A percentile compares a stretch with the other conserved stretches of the same genome.
Conservation (phyloP, 2,329 filamentous ascomycete genomes). For the Pseudonectria buxi region DNA sequence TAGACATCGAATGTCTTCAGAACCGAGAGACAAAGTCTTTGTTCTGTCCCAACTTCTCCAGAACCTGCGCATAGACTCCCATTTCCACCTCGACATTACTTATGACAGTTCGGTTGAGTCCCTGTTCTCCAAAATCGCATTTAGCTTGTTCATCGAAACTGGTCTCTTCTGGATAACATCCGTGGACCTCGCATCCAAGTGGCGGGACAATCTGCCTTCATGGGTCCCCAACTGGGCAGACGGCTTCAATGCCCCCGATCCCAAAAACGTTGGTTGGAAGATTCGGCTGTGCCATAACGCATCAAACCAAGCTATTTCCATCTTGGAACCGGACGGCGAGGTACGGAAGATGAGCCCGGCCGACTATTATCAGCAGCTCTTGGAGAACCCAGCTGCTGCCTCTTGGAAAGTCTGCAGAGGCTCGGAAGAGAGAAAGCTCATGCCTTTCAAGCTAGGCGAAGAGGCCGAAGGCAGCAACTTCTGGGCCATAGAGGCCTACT, state of each 20-base stretch:
- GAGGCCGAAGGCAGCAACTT: no score
- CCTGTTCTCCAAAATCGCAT: constrained; percentile 7
- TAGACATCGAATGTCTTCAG: constrained; percentile 9
- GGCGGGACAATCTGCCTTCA: constrained; percentile 12
- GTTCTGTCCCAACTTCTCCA: constrained; percentile 8
- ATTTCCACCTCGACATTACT: constrained; percentile 2
- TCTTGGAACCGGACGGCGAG: not conserved
- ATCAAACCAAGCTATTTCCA: constrained; percentile 3
- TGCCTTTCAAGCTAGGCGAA: not conserved
- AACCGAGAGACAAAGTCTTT: constrained; percentile 14
- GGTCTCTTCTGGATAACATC: constrained; percentile 16
- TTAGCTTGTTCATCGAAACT: constrained; percentile 12
- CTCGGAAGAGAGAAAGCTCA: not conserved
- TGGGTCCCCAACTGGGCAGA: constrained; percentile 17
- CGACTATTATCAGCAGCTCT: constrained; percentile 4
- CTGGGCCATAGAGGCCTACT: no score
- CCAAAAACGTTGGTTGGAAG: constrained; percentile 7
- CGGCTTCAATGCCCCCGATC: constrained; percentile 6
- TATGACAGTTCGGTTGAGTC: constrained; percentile 5
- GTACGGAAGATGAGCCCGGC: constrained; percentile 1
- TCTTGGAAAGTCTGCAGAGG: constrained; percentile 3
- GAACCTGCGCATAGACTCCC: constrained; percentile 3
- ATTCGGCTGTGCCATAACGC: constrained; percentile 15
- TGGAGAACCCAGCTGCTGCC: not conserved
- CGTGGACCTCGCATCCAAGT: constrained; percentile 10